These are phyloP conservation scores for Aspergillus sojae DNA, from an alignment of 2,329 filamentous ascomycete genomes.

Conservation along the genomic window DNA sequence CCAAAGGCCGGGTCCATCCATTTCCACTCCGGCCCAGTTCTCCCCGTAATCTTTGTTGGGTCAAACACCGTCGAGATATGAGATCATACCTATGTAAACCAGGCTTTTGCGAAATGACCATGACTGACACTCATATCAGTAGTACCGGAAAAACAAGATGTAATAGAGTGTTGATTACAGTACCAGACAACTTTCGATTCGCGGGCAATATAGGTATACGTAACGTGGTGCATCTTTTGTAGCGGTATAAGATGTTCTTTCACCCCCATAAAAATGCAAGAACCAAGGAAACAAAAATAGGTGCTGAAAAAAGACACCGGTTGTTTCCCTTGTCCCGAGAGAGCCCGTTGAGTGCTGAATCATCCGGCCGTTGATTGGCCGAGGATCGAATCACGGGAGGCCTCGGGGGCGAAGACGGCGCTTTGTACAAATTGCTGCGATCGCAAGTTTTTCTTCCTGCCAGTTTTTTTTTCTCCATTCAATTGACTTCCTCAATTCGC, in stretches of 20 bases:
- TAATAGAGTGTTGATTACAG: background rate
- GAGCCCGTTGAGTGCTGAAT: constrained; percentile 39
- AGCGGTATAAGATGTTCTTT: too few relatives aligned
- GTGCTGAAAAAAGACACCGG: constrained; percentile 15
- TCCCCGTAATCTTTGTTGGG: background rate
- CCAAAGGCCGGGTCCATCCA: constrained; percentile 5
- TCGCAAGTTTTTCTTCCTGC: constrained; percentile 35
- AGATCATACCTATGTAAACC: constrained; percentile 4
- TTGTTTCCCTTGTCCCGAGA: constrained; percentile 29
- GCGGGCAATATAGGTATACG: background rate
- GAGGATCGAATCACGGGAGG: constrained; percentile 36
- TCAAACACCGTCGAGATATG: background rate
- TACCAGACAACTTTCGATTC: background rate
- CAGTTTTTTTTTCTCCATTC: constrained; percentile 18
- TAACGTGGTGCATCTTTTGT: background rate
- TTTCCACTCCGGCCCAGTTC: constrained; percentile 6
- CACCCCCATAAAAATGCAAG: background rate
- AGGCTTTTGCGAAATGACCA: background rate
- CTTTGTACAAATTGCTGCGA: constrained; percentile 37
- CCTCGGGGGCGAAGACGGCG: constrained; percentile 30
- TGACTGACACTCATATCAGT: background rate
- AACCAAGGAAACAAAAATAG: constrained; percentile 2
- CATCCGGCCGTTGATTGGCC: constrained; percentile 39
- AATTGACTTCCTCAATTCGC: constrained; percentile 19
- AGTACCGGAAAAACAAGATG: background rate